Evolutionary conservation across 2,329 filamentous ascomycete species (phyloP).

Genomic region (Aspergillus sp.): DNA sequence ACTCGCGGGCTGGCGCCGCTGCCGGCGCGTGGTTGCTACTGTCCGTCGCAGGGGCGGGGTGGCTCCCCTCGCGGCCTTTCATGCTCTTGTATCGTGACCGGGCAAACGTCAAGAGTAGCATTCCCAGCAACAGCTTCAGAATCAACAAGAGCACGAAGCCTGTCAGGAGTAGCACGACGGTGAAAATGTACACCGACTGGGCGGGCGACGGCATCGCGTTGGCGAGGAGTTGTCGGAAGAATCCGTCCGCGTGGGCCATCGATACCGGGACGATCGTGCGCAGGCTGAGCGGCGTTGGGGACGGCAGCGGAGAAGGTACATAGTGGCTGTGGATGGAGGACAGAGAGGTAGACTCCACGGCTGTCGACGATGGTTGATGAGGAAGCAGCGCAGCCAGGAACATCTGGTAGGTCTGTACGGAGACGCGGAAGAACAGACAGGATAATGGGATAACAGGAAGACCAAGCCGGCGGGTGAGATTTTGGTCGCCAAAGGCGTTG

Average conservation of each 20-base stretch:
- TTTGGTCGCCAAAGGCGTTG: constrained; percentile 87
- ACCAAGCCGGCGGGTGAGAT: constrained; percentile 83
- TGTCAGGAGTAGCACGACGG: constrained; percentile 80
- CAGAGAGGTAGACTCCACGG: constrained; percentile 36
- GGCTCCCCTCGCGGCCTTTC: constrained; percentile 61
- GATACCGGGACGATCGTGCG: constrained; percentile 57
- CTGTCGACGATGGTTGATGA: constrained; percentile 56
- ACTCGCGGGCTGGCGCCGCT: constrained; percentile 37
- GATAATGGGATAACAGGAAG: constrained; percentile 89
- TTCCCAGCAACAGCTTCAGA: constrained; percentile 81
- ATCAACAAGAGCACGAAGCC: constrained; percentile 82
- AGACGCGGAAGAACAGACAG: constrained; percentile 90
- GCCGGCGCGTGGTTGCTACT: constrained; percentile 13
- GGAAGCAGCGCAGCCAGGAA: constrained; percentile 86
- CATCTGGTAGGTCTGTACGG: constrained; percentile 97
- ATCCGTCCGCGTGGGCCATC: constrained; percentile 41
- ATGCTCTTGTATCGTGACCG: constrained; percentile 76
- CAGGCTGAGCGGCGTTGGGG: constrained; percentile 58
- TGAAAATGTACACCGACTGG: constrained; percentile 49
- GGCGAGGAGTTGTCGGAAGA: constrained; percentile 39
- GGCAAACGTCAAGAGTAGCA: constrained; percentile 77
- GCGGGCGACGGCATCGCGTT: constrained; percentile 42
- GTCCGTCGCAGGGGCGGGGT: constrained; percentile 6
- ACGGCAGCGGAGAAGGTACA: constrained; percentile 64
- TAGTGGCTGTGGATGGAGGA: constrained; percentile 45